These are phyloP conservation scores for Coemansia sp. DNA, from an alignment of 192 early-diverging fungal genomes.

Conservation along the genomic window DNA sequence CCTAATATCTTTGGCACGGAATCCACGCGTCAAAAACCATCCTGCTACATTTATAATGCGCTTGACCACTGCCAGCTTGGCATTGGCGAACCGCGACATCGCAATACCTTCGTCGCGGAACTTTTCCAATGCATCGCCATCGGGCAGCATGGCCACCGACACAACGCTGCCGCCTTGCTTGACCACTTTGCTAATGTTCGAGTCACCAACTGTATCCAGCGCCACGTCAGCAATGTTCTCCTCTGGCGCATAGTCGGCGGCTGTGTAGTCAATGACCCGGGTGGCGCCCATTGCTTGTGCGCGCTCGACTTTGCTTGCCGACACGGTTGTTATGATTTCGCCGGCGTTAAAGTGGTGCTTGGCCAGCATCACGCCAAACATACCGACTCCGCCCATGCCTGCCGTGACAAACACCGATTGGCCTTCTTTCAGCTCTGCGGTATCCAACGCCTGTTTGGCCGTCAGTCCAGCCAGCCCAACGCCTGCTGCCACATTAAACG, in stretches of 20 bases:
- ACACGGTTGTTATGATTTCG: conserved; percentile 58
- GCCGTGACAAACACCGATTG: conserved; percentile 54
- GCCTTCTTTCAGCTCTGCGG: conserved; percentile 14
- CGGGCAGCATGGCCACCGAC: conserved; percentile 38
- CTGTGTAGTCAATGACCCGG: conserved; percentile 55
- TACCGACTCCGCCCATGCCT: conserved; percentile 60
- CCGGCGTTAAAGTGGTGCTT: conserved; percentile 40
- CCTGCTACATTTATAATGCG: background rate
- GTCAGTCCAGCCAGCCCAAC: conserved; percentile 59
- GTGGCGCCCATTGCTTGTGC: conserved; percentile 53
- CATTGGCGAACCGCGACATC: background rate
- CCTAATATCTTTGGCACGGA: conserved; percentile 20
- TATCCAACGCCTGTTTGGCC: conserved; percentile 51
- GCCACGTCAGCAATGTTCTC: conserved; percentile 40
- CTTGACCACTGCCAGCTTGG: conserved; percentile 19
- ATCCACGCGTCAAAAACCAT: conserved; percentile 24
- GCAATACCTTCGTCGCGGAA: conserved; percentile 6
- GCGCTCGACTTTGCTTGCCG: conserved; percentile 43
- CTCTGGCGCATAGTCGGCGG: conserved; percentile 25
- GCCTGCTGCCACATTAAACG: conserved; percentile 50
- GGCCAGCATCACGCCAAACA: conserved; percentile 54
- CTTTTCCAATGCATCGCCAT: conserved; percentile 17
- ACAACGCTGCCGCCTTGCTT: conserved; percentile 16
- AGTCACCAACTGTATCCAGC: conserved; percentile 49
- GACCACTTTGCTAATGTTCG: conserved; percentile 24